Evolutionary conservation across 73 alveolate species (phyloP), one percentile per base, ranked within the genome.

Genomic region (Paramecium caudatum): DNA sequence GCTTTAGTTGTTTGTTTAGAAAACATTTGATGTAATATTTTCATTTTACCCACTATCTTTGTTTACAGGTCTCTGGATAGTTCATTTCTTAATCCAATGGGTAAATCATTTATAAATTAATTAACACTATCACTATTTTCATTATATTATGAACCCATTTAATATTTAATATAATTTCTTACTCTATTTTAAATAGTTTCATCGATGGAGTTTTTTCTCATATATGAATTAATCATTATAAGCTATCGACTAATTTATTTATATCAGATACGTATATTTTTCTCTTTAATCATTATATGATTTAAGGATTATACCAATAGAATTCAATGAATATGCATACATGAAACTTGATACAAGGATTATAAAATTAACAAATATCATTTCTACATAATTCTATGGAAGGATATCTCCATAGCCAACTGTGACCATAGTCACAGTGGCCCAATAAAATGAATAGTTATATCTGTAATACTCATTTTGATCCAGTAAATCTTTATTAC

Each of bases 401-500:
- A 43, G 17, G 1, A 74, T 74, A 16, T 74, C 87, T 70, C 88
- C 88, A 16, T 39, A 74, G 3, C 88, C 68, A 0, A 74, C 69
- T 27, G 46, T 74, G 16, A 16, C 65, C 88, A 70, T 74, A 0
- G 88, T 74, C 69, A 45, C 32, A 21, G 68, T 45, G 16, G 63
- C 84, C 92, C 92, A 91, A 82, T 91, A 91, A 15, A 91, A 82
- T 0, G 93, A 61, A 39, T 86, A 74, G 32, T 45, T 41, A 74
- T 74, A 74, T 65, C 83, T 30, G 15, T 33, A 13, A 46, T 49
- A 65, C 34, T n/a, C 8, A 30, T 36, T 25, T 13, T 30, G 17
- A 36, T 30, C 27, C 13, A 65, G 32, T 32, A 65, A 9, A 65
- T 65, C 39, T 13, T 65, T 32, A 10, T 65, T 30, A 1, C n/a